A percentile compares a stretch with the other conserved stretches of the same genome.
Evolutionary conservation across 108 stramenopile species (phyloP).

Genomic region (Cyclotella kingstonii): DNA sequence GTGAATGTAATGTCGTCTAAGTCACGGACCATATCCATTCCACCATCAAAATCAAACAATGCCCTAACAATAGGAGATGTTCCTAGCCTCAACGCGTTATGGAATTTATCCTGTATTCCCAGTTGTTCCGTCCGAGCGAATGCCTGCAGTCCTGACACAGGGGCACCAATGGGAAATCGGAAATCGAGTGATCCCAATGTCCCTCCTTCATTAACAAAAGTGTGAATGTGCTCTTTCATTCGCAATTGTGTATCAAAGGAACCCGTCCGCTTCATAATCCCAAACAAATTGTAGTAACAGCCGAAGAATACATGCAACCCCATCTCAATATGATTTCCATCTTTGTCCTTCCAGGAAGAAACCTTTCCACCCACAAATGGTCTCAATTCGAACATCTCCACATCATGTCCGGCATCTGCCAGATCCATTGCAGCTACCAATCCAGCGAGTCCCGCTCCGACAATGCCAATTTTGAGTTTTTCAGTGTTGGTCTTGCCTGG

Average conservation of each 20-base stretch:
- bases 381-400: conserved; percentile 93
- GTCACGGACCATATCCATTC: conserved; percentile 94
- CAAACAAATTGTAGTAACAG: conserved; percentile 97
- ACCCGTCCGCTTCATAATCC: conserved; percentile 96
- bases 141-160: conserved; percentile 88
- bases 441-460: conserved; percentile 92
- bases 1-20: conserved; percentile 95
- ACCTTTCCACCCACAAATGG: conserved; percentile 95
- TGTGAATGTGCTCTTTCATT: conserved; percentile 93
- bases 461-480: conserved; percentile 87
- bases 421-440: conserved; percentile 96
- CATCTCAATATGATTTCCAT: conserved; percentile 98
- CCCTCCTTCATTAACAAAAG: conserved; percentile 94
- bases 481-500: conserved; percentile 77
- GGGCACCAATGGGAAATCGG: conserved; percentile 94
- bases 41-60: conserved; percentile 93
- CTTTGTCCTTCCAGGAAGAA: conserved; percentile 92
- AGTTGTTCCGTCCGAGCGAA: conserved; percentile 91
- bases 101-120: conserved; percentile 84
- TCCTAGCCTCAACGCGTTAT: conserved; percentile 88
- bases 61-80: conserved; percentile 94
- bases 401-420: conserved; percentile 93
- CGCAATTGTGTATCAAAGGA: conserved; percentile 84
- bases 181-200: conserved; percentile 87
- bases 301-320: conserved; percentile 97